Base-by-base conservation (phyloP, 2,329 filamentous ascomycete species). In the Venturia nashicola region DNA sequence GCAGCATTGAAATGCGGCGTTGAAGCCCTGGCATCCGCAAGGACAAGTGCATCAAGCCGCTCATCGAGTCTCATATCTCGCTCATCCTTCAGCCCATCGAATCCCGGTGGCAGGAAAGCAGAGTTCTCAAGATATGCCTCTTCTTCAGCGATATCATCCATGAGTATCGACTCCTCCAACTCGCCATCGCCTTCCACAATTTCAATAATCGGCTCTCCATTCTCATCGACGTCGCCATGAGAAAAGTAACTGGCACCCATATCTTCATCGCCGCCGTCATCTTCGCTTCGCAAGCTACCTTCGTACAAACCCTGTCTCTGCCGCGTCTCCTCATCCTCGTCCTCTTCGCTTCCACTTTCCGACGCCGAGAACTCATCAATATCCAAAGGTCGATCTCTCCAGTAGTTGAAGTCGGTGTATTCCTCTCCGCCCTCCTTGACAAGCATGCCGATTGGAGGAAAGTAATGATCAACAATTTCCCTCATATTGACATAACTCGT, bases 401-500 rank as follows among this genome's bases (percentile, higher is more conserved):
- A 99, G 77, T 96, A 99, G 65, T 86, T 93, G 76, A 99, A 99
- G 73, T 99, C 94, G 0, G 94, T 99, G 71, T 90, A 99, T 65
- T 96, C 89, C 73, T 97, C 94, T 14, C 92, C 93, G 23, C 92
- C 93, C 55, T 89, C 89, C 70, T 89, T 91, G 20, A 97, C 87
- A 39, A 99, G 81, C 34, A 92, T 86, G 67, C 87, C 90, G 14
- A 96, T 87, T 1, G 95, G 91, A 7, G 94, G 94, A 75, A 99
- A 99, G 78, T 96, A 97, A 75, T 99, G 94, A 73, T 99, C 94
- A 7, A 99, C 90, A 65, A 99, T 87, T 74, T 99, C 95, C 66
- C 90, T 88, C 86, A 99, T 99, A 71, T 90, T 92, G 67, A 96
- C 91, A 73, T 99, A 99, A 67, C 90, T 96, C 70, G 95, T 93